Conservation (phyloP, 1,284 basidiomycete species). For the Abortiporus biennis region DNA sequence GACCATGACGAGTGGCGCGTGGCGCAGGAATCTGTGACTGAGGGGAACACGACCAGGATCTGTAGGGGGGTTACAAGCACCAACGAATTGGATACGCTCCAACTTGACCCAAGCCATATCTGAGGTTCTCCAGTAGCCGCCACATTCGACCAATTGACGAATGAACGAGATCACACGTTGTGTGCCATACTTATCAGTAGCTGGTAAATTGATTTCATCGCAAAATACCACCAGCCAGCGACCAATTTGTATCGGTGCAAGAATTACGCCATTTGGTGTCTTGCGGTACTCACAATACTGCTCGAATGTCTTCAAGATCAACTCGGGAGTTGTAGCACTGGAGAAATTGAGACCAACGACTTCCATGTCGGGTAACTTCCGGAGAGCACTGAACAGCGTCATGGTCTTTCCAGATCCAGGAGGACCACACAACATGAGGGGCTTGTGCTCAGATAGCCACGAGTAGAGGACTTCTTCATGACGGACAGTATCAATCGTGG, state of each 20-base stretch:
- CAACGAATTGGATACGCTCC: constrained; percentile 98
- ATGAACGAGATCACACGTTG: constrained; percentile 99
- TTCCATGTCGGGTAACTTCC: constrained; percentile 98
- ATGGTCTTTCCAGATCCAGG: constrained; percentile 99
- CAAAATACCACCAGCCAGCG: constrained; percentile 99
- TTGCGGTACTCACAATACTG: constrained; percentile 99
- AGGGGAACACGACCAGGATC: constrained; percentile 99
- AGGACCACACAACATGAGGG: constrained; percentile 96
- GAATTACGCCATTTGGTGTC: constrained; percentile 93
- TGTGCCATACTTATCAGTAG: constrained; percentile 97
- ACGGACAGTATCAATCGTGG: constrained; percentile 97
- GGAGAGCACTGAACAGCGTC: constrained; percentile 98
- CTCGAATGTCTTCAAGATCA: constrained; percentile 99
- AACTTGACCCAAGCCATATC: constrained; percentile 98
- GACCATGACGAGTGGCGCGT: constrained; percentile 99
- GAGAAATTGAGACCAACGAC: constrained; percentile 99
- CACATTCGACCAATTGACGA: constrained; percentile 92
- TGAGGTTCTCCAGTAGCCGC: constrained; percentile 91
- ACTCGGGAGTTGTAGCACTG: constrained; percentile 95
- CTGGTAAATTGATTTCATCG: constrained; percentile 98
- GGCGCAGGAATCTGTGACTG: constrained; percentile 94
- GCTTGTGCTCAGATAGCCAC: constrained; percentile 98
- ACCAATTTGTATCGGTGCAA: constrained; percentile 92
- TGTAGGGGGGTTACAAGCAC: constrained; percentile 99
- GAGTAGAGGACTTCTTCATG: constrained; percentile 99